Conservation (phyloP, 495 filamentous ascomycete genomes). For the Hypoxylon fragiforme region DNA sequence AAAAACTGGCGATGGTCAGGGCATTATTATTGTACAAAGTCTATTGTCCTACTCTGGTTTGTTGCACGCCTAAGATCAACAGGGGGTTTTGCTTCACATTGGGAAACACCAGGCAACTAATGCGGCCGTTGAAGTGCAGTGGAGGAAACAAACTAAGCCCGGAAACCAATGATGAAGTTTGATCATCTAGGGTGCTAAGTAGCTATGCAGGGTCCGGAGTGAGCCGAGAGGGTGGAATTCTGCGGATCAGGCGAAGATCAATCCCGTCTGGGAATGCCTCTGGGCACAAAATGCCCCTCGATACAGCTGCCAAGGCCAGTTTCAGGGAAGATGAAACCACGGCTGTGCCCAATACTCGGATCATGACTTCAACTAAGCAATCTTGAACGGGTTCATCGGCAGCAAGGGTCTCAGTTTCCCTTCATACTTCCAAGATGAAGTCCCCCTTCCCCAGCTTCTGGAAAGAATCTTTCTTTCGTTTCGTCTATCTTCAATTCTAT, state of each 20-base stretch:
- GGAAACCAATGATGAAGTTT: conserved; percentile 19
- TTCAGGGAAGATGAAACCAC: conserved; percentile 37
- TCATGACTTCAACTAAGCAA: conserved; percentile 31
- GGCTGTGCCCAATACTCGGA: conserved; percentile 24
- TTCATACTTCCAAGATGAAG: conserved; percentile 21
- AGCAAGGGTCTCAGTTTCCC: conserved; percentile 1
- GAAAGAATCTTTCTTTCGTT: conserved; percentile 23
- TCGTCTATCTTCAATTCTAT: conserved; percentile 14
- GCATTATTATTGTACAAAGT: no score
- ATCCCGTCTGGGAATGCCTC: conserved; percentile 15
- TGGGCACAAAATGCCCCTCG: conserved; percentile 11
- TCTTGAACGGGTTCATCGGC: conserved; percentile 6
- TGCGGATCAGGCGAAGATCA: conserved; percentile 26
- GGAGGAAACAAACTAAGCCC: conserved; percentile 15
- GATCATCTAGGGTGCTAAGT: conserved; percentile 11
- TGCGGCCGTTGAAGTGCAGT: conserved; percentile 10
- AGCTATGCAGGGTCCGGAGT: conserved; percentile 11
- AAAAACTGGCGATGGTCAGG: no score
- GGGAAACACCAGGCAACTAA: conserved; percentile 4
- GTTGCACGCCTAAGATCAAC: conserved; percentile 12
- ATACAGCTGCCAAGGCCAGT: conserved; percentile 17
- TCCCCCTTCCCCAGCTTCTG: conserved; percentile 15
- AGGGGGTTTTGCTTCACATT: conserved; percentile 17
- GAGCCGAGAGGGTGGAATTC: conserved; percentile 6
- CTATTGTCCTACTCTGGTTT: conserved; percentile 4